Evolutionary conservation across 2,329 filamentous ascomycete species (phyloP).

Genomic region (Botryotinia narcissicola): DNA sequence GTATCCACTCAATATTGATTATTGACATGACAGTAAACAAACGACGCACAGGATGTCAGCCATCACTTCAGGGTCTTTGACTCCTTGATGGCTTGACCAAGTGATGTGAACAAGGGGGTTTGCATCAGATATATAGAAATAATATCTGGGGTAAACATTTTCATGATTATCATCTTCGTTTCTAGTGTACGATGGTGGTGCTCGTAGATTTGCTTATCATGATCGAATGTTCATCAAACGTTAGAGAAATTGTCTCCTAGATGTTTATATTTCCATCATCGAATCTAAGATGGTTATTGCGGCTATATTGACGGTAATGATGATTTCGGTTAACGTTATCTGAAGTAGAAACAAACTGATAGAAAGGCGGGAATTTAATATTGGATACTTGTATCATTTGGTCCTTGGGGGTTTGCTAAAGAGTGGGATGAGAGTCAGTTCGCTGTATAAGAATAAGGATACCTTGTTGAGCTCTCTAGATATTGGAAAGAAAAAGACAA

Average conservation of each 20-base stretch:
- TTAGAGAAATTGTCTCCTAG: not conserved
- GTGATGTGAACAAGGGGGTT: conserved; percentile 10
- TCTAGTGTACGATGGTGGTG: not conserved
- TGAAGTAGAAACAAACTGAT: not conserved
- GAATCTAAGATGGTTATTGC: not conserved
- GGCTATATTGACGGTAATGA: not conserved
- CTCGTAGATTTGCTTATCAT: not conserved
- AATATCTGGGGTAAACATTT: conserved; percentile 11
- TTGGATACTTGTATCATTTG: conserved; percentile 5
- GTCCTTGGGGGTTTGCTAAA: not conserved
- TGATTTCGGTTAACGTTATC: not conserved
- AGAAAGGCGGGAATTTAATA: not conserved
- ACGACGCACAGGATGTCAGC: not conserved
- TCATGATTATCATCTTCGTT: not conserved
- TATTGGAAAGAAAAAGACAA: not conserved
- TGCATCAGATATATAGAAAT: not conserved
- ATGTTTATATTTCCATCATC: not conserved
- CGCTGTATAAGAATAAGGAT: not conserved
- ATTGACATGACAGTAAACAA: conserved; percentile 7
- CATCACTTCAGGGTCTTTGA: not conserved
- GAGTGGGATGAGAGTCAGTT: conserved; percentile 5
- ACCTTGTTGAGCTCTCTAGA: not conserved
- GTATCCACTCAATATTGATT: not conserved
- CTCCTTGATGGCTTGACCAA: not conserved
- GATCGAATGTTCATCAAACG: not conserved